These are phyloP conservation scores for Ganoderma multipileum DNA, from an alignment of 1,284 basidiomycete species.

Conservation along the genomic window DNA sequence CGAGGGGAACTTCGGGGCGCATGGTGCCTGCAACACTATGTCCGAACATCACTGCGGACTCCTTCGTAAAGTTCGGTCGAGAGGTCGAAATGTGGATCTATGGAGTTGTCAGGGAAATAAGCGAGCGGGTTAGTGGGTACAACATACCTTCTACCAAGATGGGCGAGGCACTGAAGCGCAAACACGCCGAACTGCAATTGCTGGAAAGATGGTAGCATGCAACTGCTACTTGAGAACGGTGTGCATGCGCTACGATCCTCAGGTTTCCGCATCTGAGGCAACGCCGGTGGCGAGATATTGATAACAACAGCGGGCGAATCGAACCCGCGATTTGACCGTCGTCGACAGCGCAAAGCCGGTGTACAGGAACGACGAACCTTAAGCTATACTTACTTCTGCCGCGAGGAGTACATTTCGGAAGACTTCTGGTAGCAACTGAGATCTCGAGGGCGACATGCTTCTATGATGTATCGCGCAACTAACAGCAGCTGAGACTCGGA, in stretches of 20 bases:
- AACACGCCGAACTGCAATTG: neutral
- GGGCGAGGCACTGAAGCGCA: too few species aligned
- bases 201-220: neutral
- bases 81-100: neutral
- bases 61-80: neutral
- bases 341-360: neutral
- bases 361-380: neutral
- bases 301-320: neutral
- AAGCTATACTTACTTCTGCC: neutral
- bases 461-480: neutral
- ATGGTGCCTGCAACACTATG: neutral
- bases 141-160: neutral
- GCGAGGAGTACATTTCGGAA: neutral
- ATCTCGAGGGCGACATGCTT: neutral
- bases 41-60: neutral
- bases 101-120: neutral
- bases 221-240: neutral
- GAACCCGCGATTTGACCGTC: neutral
- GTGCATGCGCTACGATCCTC: neutral
- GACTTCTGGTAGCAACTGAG: neutral
- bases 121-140: neutral
- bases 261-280: neutral
- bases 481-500: too few species aligned
- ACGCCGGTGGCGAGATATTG: neutral
- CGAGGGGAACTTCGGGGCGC: neutral